Conservation (phyloP, 441 rosid genomes). For the Arabidopsis lyrata region DNA sequence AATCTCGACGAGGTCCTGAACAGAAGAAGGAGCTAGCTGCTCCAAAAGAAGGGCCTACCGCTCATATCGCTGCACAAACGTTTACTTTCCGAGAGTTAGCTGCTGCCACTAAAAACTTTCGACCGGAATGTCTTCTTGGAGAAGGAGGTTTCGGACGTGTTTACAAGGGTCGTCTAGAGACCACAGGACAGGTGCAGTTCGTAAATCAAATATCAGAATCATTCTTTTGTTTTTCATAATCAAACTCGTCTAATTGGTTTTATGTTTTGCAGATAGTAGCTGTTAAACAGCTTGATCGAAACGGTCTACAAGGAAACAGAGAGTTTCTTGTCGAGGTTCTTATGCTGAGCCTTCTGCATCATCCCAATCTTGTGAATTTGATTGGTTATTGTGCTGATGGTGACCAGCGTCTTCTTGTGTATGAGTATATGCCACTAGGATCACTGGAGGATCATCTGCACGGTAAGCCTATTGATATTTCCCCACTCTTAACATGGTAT, state of each 20-base stretch:
- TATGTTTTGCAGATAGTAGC: slow-evolving; percentile 76
- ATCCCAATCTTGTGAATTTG: slow-evolving; percentile 88
- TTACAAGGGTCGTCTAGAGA: slow-evolving; percentile 94
- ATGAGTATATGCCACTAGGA: slow-evolving; percentile 96
- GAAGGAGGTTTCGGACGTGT: slow-evolving; percentile 99
- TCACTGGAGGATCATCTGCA: slow-evolving; percentile 97
- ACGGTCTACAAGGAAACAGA: slow-evolving; percentile 98
- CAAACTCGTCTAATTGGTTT: slow-evolving; percentile 17
- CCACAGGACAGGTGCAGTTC: slow-evolving; percentile 80
- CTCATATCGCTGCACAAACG: slow-evolving; percentile 87
- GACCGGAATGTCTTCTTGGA: slow-evolving; percentile 82
- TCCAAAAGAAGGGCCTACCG: slow-evolving; percentile 78
- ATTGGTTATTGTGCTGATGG: slow-evolving; percentile 99
- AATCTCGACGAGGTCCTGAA: slow-evolving; percentile 67
- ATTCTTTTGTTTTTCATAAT: neutral
- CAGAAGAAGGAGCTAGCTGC: slow-evolving; percentile 68
- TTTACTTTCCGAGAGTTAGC: slow-evolving; percentile 95
- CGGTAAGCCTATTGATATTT: slow-evolving; percentile 54
- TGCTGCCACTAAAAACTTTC: slow-evolving; percentile 83
- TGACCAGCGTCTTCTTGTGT: slow-evolving; percentile 96
- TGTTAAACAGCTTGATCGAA: slow-evolving; percentile 97
- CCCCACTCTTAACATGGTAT: neutral
- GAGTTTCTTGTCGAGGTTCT: slow-evolving; percentile 98
- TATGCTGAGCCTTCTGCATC: slow-evolving; percentile 98
- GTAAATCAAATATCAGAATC: neutral